Percentiles rank a stretch among this genome's conserved stretches.
Conservation (phyloP, 192 early-diverging fungal species). For the Entomortierella lignicola region DNA sequence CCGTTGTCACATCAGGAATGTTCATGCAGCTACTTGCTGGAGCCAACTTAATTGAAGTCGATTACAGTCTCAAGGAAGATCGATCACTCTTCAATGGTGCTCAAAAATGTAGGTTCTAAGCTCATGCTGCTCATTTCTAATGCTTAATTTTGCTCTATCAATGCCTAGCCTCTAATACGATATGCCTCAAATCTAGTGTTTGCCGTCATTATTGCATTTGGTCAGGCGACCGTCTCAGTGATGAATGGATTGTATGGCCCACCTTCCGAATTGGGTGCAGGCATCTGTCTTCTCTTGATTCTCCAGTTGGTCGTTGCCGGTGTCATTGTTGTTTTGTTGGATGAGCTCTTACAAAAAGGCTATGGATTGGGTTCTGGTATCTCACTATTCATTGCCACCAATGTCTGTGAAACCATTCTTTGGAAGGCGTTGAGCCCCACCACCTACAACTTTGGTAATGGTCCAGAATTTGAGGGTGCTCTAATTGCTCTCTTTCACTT, state of each 20-base stretch:
- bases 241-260: constrained; percentile 98
- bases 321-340: constrained; percentile 96
- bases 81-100: constrained; percentile 98
- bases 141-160: not conserved
- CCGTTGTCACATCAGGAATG: constrained; percentile 99
- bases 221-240: constrained; percentile 97
- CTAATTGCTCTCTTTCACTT: constrained; percentile 95
- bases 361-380: constrained; percentile 99
- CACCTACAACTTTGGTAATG: constrained; percentile 97
- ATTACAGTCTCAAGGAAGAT: constrained; percentile 98
- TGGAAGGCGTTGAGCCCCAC: constrained; percentile 99
- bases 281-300: constrained; percentile 95
- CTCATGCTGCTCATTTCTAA: not conserved
- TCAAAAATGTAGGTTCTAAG: constrained; percentile 80
- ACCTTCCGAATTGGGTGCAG: constrained; percentile 96
- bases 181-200: constrained; percentile 73
- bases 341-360: constrained; percentile 99
- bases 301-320: constrained; percentile 98
- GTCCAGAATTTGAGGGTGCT: constrained; percentile 99
- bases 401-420: constrained; percentile 99
- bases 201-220: constrained; percentile 99
- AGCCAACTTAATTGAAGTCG: constrained; percentile 98
- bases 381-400: constrained; percentile 99
- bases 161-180: not conserved
- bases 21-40: constrained; percentile 99